Conservation (phyloP, 1,284 basidiomycete species). For the Malassezia globosa region DNA sequence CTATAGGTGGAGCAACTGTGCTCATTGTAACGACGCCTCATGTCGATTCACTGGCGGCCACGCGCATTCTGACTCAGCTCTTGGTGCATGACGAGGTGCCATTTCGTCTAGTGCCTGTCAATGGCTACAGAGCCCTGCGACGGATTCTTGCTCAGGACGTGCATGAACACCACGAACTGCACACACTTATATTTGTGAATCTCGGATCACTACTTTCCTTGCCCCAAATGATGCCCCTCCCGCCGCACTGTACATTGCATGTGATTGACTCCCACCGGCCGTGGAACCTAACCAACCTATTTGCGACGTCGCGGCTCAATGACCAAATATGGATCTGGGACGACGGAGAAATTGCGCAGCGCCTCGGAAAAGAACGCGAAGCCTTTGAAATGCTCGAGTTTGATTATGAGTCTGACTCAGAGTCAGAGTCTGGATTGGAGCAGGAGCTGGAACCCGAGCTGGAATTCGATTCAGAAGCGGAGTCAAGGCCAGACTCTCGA, state of each 20-base stretch:
- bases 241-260: constrained; percentile 56
- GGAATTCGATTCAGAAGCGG: constrained; percentile 16
- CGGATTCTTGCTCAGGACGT: constrained; percentile 20
- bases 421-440: constrained; percentile 56
- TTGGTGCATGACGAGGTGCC: constrained; percentile 87
- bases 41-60: constrained; percentile 78
- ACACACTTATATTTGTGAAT: constrained; percentile 80
- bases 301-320: constrained; percentile 53
- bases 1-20: constrained; percentile 49
- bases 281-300: constrained; percentile 77
- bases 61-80: constrained; percentile 74
- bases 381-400: constrained; percentile 36
- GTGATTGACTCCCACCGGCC: constrained; percentile 90
- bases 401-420: constrained; percentile 44
- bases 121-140: constrained; percentile 55
- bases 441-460: constrained; percentile 38
- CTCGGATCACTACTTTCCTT: constrained; percentile 82
- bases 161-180: constrained; percentile 55
- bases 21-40: constrained; percentile 76
- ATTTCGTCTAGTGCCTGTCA: constrained; percentile 80
- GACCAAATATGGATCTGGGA: constrained; percentile 41
- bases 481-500: no score
- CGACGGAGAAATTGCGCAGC: constrained; percentile 35
- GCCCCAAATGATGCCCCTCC: constrained; percentile 48
- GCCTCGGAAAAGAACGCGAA: constrained; percentile 27